phyloP scores from a whole-genome alignment of 2,329 filamentous ascomycete species.

The Didymella lethalis region DNA sequence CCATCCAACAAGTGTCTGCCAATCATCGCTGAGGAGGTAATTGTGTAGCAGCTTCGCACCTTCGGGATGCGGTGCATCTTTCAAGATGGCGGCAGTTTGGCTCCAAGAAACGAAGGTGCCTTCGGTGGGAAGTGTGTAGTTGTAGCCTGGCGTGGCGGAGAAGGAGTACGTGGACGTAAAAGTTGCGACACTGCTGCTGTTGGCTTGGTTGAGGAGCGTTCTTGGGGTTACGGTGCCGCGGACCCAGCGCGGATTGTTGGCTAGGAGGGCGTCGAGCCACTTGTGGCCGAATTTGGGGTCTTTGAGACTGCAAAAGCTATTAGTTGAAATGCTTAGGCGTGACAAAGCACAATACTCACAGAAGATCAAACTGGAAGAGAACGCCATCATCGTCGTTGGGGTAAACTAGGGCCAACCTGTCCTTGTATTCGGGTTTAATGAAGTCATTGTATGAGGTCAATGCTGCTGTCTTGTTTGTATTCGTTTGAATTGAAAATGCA shows the following conservation, averaged over 20 bases:
- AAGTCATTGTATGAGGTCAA: constrained; percentile 56
- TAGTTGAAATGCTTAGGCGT: neutral
- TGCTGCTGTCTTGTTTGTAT: constrained; percentile 46
- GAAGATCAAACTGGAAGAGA: constrained; percentile 59
- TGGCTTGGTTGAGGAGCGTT: constrained; percentile 43
- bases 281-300: constrained; percentile 50
- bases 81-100: constrained; percentile 59
- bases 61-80: constrained; percentile 59
- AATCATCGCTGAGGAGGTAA: constrained; percentile 56
- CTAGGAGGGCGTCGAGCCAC: constrained; percentile 59
- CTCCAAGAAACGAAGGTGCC: constrained; percentile 58
- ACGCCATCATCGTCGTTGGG: constrained; percentile 67
- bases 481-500: constrained; percentile 48
- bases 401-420: constrained; percentile 63
- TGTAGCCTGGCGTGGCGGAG: neutral
- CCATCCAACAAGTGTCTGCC: constrained; percentile 48
- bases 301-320: constrained; percentile 27
- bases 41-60: constrained; percentile 61
- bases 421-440: constrained; percentile 60
- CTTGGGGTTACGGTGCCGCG: constrained; percentile 59
- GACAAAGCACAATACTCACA: constrained; percentile 36
- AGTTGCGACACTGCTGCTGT: constrained; percentile 30
- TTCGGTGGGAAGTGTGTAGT: constrained; percentile 42
- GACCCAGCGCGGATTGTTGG: constrained; percentile 63
- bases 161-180: constrained; percentile 27